Evolutionary conservation across 1,284 basidiomycete species (phyloP).

Genomic region (Trichosporon asahii): DNA sequence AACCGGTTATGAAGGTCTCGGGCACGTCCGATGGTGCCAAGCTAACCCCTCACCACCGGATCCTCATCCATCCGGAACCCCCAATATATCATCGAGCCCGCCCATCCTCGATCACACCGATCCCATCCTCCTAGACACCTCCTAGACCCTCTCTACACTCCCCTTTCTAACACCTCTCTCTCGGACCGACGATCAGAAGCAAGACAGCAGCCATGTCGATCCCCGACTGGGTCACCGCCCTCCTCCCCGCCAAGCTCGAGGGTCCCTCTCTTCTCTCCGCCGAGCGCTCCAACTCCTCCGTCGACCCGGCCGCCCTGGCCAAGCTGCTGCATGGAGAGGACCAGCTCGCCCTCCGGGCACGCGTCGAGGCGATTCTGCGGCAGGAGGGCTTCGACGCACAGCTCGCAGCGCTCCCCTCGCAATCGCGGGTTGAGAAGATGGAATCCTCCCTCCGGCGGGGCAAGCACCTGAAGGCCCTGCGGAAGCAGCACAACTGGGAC

Average conservation of each 20-base stretch:
- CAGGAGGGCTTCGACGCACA: background rate
- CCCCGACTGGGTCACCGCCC: conserved; percentile 15
- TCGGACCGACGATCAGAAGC: background rate
- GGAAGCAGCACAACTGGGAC: conserved; percentile 12
- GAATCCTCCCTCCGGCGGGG: conserved; percentile 16
- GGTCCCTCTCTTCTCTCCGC: conserved; percentile 15
- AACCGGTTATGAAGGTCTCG: background rate
- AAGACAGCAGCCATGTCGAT: conserved; percentile 3
- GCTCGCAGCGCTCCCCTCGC: background rate
- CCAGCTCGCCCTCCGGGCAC: conserved; percentile 11
- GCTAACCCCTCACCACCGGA: no score
- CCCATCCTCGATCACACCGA: background rate
- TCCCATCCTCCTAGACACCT: background rate
- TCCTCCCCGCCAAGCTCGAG: conserved; percentile 14
- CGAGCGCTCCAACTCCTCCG: conserved; percentile 14
- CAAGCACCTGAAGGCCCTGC: conserved; percentile 17
- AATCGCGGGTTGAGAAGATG: conserved; percentile 7
- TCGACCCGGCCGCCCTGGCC: conserved; percentile 15
- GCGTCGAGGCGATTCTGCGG: conserved; percentile 12
- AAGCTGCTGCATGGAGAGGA: conserved; percentile 17
- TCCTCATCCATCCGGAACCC: background rate
- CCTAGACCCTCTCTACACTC: background rate
- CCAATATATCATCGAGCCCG: background rate
- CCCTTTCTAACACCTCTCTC: background rate
- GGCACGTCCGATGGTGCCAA: background rate